Evolutionary conservation across 2,329 filamentous ascomycete species (phyloP).

Genomic region (Penicillium sp.): DNA sequence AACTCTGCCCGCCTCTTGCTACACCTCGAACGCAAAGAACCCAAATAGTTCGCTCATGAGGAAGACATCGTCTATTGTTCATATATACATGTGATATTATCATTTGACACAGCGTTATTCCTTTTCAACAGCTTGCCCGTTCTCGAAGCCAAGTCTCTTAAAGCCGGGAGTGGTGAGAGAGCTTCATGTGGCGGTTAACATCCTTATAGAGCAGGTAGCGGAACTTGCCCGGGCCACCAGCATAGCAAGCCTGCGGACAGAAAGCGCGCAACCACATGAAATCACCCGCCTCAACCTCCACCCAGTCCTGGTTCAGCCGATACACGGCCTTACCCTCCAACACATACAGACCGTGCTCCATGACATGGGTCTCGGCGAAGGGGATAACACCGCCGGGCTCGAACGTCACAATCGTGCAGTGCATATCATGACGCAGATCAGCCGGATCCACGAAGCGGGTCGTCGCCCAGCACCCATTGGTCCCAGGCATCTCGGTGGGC

Average conservation of each 20-base stretch:
- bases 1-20: background rate
- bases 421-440: constrained; percentile 30
- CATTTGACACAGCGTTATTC: background rate
- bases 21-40: background rate
- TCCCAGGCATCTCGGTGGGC: constrained; percentile 26
- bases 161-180: constrained; percentile 11
- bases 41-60: background rate
- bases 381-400: constrained; percentile 28
- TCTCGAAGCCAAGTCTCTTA: background rate
- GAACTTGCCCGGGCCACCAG: constrained; percentile 29
- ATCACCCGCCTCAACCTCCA: constrained; percentile 30
- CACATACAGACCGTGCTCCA: constrained; percentile 30
- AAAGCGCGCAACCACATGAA: constrained; percentile 33
- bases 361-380: constrained; percentile 30
- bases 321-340: constrained; percentile 30
- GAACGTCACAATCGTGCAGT: constrained; percentile 30
- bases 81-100: constrained; percentile 1
- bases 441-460: constrained; percentile 29
- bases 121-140: background rate
- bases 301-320: constrained; percentile 30
- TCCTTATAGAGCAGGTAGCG: constrained; percentile 31
- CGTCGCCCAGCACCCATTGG: constrained; percentile 29
- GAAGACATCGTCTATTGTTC: background rate
- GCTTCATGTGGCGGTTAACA: constrained; percentile 31
- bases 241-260: constrained; percentile 31